Conservation (phyloP, 1,139 yeast species). For the Diutina scorzettiae region DNA sequence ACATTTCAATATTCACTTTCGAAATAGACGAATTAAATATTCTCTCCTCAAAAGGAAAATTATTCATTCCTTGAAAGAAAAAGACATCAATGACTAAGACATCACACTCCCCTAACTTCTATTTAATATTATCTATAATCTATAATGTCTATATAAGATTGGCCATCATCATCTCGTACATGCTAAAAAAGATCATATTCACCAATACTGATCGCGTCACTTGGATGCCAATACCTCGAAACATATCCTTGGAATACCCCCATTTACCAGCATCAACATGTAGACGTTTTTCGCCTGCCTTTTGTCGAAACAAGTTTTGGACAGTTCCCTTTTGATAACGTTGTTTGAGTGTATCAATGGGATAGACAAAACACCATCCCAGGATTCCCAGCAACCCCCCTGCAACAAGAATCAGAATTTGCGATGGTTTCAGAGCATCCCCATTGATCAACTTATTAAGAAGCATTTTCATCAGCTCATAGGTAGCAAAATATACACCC, state of each 20-base stretch:
- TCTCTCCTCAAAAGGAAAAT: too few relatives aligned
- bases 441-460: constrained; percentile 23
- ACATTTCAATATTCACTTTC: too few relatives aligned
- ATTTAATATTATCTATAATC: too few relatives aligned
- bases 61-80: too few relatives aligned
- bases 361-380: constrained; percentile 66
- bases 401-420: constrained; percentile 35
- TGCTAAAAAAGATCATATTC: constrained; percentile 66
- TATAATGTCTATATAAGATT: constrained; percentile 12
- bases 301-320: constrained; percentile 44
- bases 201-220: constrained; percentile 57
- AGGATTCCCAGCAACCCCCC: constrained; percentile 75
- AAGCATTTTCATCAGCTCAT: constrained; percentile 55
- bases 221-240: constrained; percentile 70
- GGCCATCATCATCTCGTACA: constrained; percentile 57
- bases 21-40: too few relatives aligned
- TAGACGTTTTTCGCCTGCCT: constrained; percentile 29
- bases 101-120: too few relatives aligned
- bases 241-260: constrained; percentile 37
- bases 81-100: constrained; percentile 7
- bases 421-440: constrained; percentile 19
- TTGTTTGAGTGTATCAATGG: constrained; percentile 70
- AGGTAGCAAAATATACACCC: constrained; percentile 62
- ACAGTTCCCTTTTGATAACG: constrained; percentile 65
- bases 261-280: constrained; percentile 21